A percentile compares a stretch with the other conserved stretches of the same genome.
phyloP scores from a whole-genome alignment of 169 alveolate genomes.

The Plasmodium fragile region DNA sequence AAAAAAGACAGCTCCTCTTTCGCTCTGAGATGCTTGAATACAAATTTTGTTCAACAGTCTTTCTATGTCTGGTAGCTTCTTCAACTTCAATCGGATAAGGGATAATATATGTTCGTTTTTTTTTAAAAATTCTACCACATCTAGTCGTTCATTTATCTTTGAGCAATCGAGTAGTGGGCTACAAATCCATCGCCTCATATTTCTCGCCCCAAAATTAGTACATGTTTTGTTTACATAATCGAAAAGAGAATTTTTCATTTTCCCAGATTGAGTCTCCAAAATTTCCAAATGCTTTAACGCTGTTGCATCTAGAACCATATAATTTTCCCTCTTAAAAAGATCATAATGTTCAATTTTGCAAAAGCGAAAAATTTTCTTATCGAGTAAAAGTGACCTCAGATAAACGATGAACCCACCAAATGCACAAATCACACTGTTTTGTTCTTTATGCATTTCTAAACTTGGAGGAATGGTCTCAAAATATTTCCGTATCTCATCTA shows the following conservation, averaged over 20 bases:
- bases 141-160: constrained; percentile 92
- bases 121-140: constrained; percentile 92
- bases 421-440: constrained; percentile 61
- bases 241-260: constrained; percentile 84
- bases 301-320: constrained; percentile 84
- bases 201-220: constrained; percentile 96
- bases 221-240: constrained; percentile 93
- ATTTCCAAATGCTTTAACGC: constrained; percentile 91
- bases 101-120: constrained; percentile 82
- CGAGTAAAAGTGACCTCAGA: constrained; percentile 44
- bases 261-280: constrained; percentile 88
- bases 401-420: constrained; percentile 59
- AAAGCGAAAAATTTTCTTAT: constrained; percentile 37
- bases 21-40: constrained; percentile 87
- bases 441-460: constrained; percentile 52
- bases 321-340: constrained; percentile 36
- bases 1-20: constrained; percentile 91
- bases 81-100: constrained; percentile 77
- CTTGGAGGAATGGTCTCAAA: constrained; percentile 46
- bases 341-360: constrained; percentile 71
- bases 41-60: constrained; percentile 87
- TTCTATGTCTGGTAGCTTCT: constrained; percentile 88
- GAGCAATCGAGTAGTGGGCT: constrained; percentile 92
- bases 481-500: constrained; percentile 61
- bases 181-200: constrained; percentile 95